Evolutionary conservation across 2,329 filamentous ascomycete genomes (phyloP).

Genomic region (Fusarium sp.): DNA sequence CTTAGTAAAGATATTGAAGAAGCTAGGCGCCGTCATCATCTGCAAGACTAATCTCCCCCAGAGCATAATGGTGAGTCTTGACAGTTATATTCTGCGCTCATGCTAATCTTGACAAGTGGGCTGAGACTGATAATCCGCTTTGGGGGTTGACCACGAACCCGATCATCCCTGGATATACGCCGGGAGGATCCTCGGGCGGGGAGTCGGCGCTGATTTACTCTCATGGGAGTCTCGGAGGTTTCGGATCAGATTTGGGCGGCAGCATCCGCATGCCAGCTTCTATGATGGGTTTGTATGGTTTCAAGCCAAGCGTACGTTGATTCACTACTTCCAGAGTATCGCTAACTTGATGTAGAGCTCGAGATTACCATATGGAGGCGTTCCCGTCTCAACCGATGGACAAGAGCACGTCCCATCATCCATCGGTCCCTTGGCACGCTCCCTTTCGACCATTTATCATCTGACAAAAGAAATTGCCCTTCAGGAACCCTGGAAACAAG

Average conservation of each 20-base stretch:
- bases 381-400: constrained; percentile 69
- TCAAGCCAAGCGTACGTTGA: constrained; percentile 43
- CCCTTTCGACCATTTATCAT: constrained; percentile 54
- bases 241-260: constrained; percentile 42
- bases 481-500: constrained; percentile 61
- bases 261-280: constrained; percentile 42
- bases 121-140: constrained; percentile 44
- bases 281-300: constrained; percentile 36
- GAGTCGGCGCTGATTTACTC: constrained; percentile 33
- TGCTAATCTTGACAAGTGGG: not conserved
- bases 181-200: constrained; percentile 42
- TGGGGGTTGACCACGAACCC: constrained; percentile 42
- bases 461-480: constrained; percentile 59
- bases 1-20: constrained; percentile 58
- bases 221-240: constrained; percentile 33
- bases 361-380: constrained; percentile 66
- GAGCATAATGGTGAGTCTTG: constrained; percentile 20
- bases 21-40: constrained; percentile 61
- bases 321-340: fast-evolving
- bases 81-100: fast-evolving
- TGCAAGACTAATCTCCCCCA: constrained; percentile 43
- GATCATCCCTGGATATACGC: constrained; percentile 30
- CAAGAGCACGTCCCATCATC: constrained; percentile 72
- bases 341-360: constrained; percentile 53
- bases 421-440: constrained; percentile 66